These are phyloP conservation scores for Penicillium cinerascens DNA, from an alignment of 495 filamentous ascomycete species.

Conservation along the genomic window DNA sequence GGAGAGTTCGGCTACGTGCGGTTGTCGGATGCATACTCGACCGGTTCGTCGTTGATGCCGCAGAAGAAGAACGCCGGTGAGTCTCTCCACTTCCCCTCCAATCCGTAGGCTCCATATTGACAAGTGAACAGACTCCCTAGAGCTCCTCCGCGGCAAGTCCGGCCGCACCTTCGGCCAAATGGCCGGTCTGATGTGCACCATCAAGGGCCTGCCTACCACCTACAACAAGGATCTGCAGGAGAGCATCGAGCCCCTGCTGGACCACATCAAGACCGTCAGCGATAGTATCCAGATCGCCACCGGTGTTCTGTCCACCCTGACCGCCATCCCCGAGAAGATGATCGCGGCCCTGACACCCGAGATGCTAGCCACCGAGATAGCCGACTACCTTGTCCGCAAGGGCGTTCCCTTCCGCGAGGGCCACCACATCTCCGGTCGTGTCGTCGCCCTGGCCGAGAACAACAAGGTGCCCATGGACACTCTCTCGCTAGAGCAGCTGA, in stretches of 20 bases:
- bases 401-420: conserved; percentile 75
- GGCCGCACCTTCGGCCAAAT: conserved; percentile 85
- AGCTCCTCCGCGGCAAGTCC: conserved; percentile 83
- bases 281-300: conserved; percentile 87
- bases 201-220: conserved; percentile 84
- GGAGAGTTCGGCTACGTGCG: conserved; percentile 80
- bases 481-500: conserved; percentile 64
- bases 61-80: conserved; percentile 67
- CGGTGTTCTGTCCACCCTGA: conserved; percentile 66
- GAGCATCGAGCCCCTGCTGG: conserved; percentile 80
- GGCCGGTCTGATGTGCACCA: conserved; percentile 81
- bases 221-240: conserved; percentile 98
- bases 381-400: conserved; percentile 89
- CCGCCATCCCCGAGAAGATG: conserved; percentile 72
- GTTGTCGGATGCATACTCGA: conserved; percentile 82
- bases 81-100: background rate
- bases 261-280: conserved; percentile 80
- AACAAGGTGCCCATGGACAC: conserved; percentile 71
- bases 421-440: conserved; percentile 81
- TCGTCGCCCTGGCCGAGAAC: conserved; percentile 73
- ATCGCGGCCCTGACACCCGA: conserved; percentile 66
- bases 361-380: conserved; percentile 80
- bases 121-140: conserved; percentile 69
- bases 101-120: background rate
- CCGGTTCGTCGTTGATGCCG: conserved; percentile 83